These are phyloP conservation scores for Vigna hirtella DNA, from an alignment of 306 rosid genomes.

Conservation along the genomic window DNA sequence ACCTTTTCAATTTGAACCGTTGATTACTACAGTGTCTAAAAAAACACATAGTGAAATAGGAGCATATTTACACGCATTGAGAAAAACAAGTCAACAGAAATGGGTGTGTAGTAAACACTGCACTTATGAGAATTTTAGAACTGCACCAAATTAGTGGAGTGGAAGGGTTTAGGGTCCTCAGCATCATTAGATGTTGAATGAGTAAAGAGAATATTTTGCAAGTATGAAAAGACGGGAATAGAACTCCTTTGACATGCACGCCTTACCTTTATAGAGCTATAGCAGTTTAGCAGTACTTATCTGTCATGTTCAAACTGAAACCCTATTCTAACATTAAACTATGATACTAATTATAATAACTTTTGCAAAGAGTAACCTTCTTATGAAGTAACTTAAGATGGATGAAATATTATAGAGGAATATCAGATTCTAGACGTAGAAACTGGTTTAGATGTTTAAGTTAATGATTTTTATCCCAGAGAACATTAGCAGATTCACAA, in stretches of 20 bases:
- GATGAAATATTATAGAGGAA: constrained; percentile 21
- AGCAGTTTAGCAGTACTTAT: neutral
- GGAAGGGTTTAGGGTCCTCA: neutral
- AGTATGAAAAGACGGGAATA: neutral
- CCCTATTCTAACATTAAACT: neutral
- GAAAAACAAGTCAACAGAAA: too few species aligned
- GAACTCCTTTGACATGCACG: constrained; percentile 5
- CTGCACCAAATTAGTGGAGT: neutral
- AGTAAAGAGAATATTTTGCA: constrained; percentile 21
- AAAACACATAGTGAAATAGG: neutral
- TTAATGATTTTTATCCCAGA: neutral
- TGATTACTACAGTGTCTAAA: neutral
- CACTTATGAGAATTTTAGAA: neutral
- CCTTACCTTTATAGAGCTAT: neutral
- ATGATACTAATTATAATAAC: neutral
- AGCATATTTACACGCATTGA: too few species aligned
- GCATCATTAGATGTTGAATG: neutral
- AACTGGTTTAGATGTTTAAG: neutral
- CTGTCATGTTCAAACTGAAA: neutral
- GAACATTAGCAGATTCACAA: neutral
- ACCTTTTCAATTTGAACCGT: neutral
- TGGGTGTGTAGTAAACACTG: too few species aligned
- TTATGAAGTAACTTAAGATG: neutral
- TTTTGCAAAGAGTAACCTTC: neutral
- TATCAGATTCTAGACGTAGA: neutral